Evolutionary conservation across 2,329 filamentous ascomycete species (phyloP), one percentile per base, ranked within the genome.

Genomic region (Aureobasidium sp.): DNA sequence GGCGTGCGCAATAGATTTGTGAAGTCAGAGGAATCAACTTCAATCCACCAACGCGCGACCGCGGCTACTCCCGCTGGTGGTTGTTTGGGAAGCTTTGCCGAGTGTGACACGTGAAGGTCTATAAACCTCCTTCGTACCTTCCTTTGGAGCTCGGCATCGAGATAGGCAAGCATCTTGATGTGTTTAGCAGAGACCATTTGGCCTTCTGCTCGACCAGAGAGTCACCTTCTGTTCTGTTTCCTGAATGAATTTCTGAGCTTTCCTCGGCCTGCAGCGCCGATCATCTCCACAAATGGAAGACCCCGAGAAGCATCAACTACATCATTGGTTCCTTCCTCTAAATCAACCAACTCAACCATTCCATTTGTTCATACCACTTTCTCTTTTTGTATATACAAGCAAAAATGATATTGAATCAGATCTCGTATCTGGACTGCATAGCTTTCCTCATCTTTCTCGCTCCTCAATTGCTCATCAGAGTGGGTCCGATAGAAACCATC

Each of bases 351-450:
- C 47, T 42, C 45, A 33, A 49, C 44, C 17, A 11, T 50, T 53
- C 5, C 37, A 54, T 8, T 61, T n/a, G 6, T 45, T 9, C 48
- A n/a, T 27, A 45, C 5, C 40, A 61, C 27, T 48, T 27, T 53
- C 27, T 53, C 27, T 12, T 8, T 44, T 17, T n/a, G 3, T 42
- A 17, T 33, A 35, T 27, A 29, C n/a, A 45, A 29, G 37, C 56
- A 24, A 75, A 63, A 65, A 91, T 92, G 88, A 87, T 91, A 63
- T 78, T 94, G 45, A 82, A 83, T 39, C 85, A 87, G 62, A 83
- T 94, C 48, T 90, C 86, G 7, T 87, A 88, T 73, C 72, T 91
- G 31, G 90, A 94, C 76, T 91, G 88, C 76, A 62, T 87, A 33
- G 83, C 86, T 62, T 94, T 92, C 70, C 80, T 89, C 53, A 57